These are phyloP conservation scores for Noccaea bulbosa DNA, from an alignment of 345 rosid species.

Conservation along the genomic window DNA sequence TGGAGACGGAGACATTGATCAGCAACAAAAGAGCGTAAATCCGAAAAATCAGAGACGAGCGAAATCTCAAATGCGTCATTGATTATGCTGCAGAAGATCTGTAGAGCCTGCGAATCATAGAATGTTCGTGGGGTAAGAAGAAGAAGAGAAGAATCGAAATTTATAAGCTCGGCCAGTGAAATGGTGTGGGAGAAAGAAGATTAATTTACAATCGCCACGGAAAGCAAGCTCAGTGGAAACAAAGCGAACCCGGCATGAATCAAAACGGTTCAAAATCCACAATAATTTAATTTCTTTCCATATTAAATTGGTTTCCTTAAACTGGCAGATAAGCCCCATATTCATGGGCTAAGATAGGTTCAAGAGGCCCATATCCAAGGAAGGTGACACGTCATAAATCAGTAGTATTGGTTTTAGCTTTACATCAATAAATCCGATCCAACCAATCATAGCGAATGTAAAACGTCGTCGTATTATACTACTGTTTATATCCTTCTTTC, in stretches of 20 bases:
- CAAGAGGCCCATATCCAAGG: background rate
- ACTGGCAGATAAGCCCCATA: background rate
- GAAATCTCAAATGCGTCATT: slow-evolving; percentile 35
- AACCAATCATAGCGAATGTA: background rate
- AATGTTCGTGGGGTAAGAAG: slow-evolving; percentile 13
- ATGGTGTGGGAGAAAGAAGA: slow-evolving; percentile 30
- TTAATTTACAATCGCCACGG: slow-evolving; percentile 37
- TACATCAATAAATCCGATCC: background rate
- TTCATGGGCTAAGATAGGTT: background rate
- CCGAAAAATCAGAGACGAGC: slow-evolving; percentile 13
- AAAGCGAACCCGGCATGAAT: slow-evolving; percentile 24
- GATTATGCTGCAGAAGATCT: slow-evolving; percentile 17
- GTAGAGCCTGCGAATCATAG: background rate
- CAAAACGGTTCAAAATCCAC: slow-evolving; percentile 28
- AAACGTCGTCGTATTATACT: background rate
- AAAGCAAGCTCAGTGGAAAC: slow-evolving; percentile 39
- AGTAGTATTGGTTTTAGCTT: background rate
- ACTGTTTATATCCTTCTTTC: slow-evolving; percentile 3
- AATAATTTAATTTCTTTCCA: background rate
- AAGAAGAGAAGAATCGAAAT: slow-evolving; percentile 24
- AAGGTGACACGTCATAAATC: slow-evolving; percentile 27
- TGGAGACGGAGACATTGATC: slow-evolving; percentile 45
- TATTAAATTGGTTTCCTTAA: background rate
- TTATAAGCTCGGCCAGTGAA: slow-evolving; percentile 5
- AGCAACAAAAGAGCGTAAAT: slow-evolving; percentile 25